Conservation (phyloP, 225 moss, liverwort and hornwort species). For the Antitrichia curtipendula region DNA sequence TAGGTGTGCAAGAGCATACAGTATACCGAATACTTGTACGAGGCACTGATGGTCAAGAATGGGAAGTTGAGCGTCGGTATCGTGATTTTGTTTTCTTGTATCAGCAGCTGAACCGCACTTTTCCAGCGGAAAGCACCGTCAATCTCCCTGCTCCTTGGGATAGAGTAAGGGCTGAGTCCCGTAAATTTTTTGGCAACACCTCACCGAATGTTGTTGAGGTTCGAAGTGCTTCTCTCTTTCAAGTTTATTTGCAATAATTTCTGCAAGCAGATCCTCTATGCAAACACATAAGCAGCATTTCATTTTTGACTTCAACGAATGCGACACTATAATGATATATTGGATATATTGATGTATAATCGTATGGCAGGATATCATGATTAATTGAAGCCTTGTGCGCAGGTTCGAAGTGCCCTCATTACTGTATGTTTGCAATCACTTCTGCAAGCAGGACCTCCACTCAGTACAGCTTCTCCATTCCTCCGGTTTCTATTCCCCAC, state of each 20-base stretch:
- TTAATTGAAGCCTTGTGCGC: not conserved
- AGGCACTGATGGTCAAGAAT: conserved; percentile 54
- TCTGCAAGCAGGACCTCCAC: conserved; percentile 76
- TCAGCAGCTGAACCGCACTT: conserved; percentile 60
- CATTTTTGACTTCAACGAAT: not conserved
- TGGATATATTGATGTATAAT: not conserved
- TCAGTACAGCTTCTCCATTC: conserved; percentile 69
- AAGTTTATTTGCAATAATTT: conserved; percentile 63
- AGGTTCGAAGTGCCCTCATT: conserved; percentile 81
- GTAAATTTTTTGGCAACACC: conserved; percentile 88
- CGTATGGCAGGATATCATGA: not conserved
- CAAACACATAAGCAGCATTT: not conserved
- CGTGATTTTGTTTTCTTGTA: conserved; percentile 78
- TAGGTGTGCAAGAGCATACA: conserved; percentile 92
- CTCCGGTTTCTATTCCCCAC: conserved; percentile 72
- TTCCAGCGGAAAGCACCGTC: conserved; percentile 23
- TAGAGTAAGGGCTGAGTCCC: conserved; percentile 73
- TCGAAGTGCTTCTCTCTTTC: conserved; percentile 54
- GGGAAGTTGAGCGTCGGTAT: conserved; percentile 89
- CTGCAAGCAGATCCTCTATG: conserved; percentile 47
- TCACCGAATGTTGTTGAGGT: conserved; percentile 90
- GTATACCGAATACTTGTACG: conserved; percentile 68
- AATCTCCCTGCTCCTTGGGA: conserved; percentile 80
- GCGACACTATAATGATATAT: not conserved
- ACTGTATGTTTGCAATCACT: conserved; percentile 91